phyloP scores from a whole-genome alignment of 768 basidiomycete genomes.

The Amanita inopinata region DNA sequence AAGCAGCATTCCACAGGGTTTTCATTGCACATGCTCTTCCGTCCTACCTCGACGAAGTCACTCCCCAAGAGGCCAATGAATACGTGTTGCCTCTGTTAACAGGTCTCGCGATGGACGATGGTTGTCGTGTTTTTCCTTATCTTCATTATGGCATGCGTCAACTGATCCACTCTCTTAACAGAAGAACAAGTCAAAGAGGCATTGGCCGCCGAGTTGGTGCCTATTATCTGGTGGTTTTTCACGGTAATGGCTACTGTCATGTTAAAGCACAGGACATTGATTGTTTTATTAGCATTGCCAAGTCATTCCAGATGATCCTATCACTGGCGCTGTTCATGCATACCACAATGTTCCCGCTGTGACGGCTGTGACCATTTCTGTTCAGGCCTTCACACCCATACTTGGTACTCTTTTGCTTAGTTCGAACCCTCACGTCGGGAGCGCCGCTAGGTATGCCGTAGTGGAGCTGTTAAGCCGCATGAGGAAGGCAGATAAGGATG shows the following conservation, averaged over 20 bases:
- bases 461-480: slow-evolving; percentile 72
- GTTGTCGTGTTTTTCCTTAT: slow-evolving; percentile 33
- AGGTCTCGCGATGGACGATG: slow-evolving; percentile 77
- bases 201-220: slow-evolving; percentile 67
- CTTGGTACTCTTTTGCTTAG: slow-evolving; percentile 83
- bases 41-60: slow-evolving; percentile 64
- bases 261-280: slow-evolving; percentile 5
- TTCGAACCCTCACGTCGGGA: slow-evolving; percentile 63
- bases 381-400: slow-evolving; percentile 85
- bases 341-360: slow-evolving; percentile 16
- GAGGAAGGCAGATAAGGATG: slow-evolving; percentile 41
- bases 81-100: slow-evolving; percentile 90
- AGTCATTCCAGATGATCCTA: slow-evolving; percentile 42
- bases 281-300: slow-evolving; percentile 49
- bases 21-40: slow-evolving; percentile 83
- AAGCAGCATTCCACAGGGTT: slow-evolving; percentile 49
- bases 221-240: slow-evolving; percentile 91
- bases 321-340: slow-evolving; percentile 23
- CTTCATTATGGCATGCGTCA: slow-evolving; percentile 6
- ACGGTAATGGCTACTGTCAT: slow-evolving; percentile 30
- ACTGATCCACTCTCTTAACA: slow-evolving; percentile 19
- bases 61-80: slow-evolving; percentile 82
- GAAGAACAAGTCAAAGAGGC: slow-evolving; percentile 88
- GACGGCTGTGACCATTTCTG: slow-evolving; percentile 46
- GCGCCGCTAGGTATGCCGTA: slow-evolving; percentile 62